Conservation (phyloP, 2,329 filamentous ascomycete genomes). For the Aspergillaceae sp. region DNA sequence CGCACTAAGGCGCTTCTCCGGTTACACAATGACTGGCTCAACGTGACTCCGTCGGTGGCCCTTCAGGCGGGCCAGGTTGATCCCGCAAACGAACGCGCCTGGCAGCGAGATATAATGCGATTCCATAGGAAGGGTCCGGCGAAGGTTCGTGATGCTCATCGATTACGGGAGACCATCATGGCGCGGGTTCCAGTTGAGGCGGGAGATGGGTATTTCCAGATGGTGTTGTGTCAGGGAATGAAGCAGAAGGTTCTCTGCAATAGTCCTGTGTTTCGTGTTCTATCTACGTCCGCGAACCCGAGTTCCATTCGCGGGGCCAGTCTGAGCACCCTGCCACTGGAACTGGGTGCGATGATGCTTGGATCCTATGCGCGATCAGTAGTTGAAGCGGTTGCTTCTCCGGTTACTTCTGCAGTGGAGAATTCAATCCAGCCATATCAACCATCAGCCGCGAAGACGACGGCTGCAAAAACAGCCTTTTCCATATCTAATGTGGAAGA, state of each 20-base stretch:
- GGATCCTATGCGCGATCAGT: constrained; percentile 37
- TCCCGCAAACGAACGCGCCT: constrained; percentile 53
- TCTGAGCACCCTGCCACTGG: constrained; percentile 55
- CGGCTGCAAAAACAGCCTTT: constrained; percentile 26
- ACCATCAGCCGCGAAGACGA: constrained; percentile 21
- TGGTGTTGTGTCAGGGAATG: constrained; percentile 52
- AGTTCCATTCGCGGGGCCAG: constrained; percentile 58
- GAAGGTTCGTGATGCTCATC: constrained; percentile 42
- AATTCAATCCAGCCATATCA: constrained; percentile 18
- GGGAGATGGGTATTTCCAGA: constrained; percentile 59
- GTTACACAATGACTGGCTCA: constrained; percentile 53
- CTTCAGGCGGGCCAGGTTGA: constrained; percentile 44
- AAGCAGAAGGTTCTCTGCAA: constrained; percentile 54
- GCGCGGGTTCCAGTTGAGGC: constrained; percentile 56
- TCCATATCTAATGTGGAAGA: constrained; percentile 21
- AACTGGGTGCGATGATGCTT: constrained; percentile 45
- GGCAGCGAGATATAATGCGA: constrained; percentile 59
- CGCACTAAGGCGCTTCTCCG: constrained; percentile 55
- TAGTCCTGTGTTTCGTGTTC: constrained; percentile 60
- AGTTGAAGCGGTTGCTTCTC: constrained; percentile 15
- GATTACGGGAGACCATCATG: constrained; percentile 54
- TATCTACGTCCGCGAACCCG: constrained; percentile 54
- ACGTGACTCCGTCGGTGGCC: constrained; percentile 54
- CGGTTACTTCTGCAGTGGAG: constrained; percentile 18
- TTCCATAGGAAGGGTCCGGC: constrained; percentile 49